Conservation (phyloP, 371 early-diverging fungal genomes). For the Apophysomyces ossiformis region DNA sequence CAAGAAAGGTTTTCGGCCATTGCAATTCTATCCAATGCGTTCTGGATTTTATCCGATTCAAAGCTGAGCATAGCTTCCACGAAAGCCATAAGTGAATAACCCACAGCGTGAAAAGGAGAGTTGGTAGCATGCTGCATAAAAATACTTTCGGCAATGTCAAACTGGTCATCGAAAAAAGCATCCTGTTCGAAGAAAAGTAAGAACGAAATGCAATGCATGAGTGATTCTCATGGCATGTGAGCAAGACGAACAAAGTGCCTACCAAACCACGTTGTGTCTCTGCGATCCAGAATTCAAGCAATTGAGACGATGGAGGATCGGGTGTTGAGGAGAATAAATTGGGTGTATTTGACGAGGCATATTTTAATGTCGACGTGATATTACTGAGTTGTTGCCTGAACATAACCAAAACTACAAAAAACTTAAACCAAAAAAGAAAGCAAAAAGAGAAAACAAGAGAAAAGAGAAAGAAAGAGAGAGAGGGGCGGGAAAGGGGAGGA, state of each 20-base stretch:
- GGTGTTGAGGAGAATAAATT: constrained; percentile 27
- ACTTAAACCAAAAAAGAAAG: not conserved
- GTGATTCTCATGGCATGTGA: not conserved
- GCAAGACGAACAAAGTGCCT: constrained; percentile 11
- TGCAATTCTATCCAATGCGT: constrained; percentile 45
- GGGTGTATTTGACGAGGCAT: constrained; percentile 40
- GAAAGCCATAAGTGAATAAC: constrained; percentile 51
- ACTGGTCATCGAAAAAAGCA: constrained; percentile 53
- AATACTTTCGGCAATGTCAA: constrained; percentile 43
- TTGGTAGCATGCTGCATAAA: constrained; percentile 43
- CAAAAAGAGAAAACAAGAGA: not conserved
- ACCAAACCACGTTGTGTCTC: constrained; percentile 55
- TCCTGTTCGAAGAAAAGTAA: constrained; percentile 30
- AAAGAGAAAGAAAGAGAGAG: constrained; percentile 1
- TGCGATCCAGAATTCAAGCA: constrained; percentile 45
- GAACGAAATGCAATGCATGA: not conserved
- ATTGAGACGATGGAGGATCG: constrained; percentile 33
- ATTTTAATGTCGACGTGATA: constrained; percentile 44
- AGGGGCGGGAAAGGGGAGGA: constrained; percentile 3
- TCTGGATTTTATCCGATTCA: constrained; percentile 42
- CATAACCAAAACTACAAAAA: constrained; percentile 19
- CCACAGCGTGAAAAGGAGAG: constrained; percentile 57
- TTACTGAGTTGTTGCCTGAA: constrained; percentile 47
- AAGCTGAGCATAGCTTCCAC: constrained; percentile 56
- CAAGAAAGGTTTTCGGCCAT: constrained; percentile 41